phyloP scores from a whole-genome alignment of 768 basidiomycete species.

The Coprinellus aureogranulatus region DNA sequence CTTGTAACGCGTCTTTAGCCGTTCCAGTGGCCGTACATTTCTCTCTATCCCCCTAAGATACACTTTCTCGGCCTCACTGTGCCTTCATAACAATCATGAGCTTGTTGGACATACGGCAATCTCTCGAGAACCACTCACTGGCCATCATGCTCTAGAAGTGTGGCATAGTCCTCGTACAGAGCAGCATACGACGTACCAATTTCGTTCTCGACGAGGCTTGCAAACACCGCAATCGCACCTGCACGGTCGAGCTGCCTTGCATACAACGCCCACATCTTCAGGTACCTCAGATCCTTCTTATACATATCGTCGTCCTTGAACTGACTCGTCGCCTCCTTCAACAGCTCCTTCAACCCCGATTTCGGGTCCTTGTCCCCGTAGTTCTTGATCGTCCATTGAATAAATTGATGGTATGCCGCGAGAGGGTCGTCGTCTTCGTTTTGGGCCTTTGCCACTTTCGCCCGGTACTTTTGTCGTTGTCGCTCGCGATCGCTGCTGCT shows the following conservation, averaged over 20 bases:
- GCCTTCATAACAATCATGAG: slow-evolving; percentile 39
- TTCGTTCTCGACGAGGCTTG: slow-evolving; percentile 66
- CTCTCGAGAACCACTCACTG: slow-evolving; percentile 51
- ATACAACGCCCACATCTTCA: slow-evolving; percentile 89
- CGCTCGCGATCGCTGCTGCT: slow-evolving; percentile 26
- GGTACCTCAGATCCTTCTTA: slow-evolving; percentile 83
- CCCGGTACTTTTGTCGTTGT: slow-evolving; percentile 35
- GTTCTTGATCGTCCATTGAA: slow-evolving; percentile 84
- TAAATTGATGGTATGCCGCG: slow-evolving; percentile 79
- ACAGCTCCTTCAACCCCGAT: slow-evolving; percentile 74
- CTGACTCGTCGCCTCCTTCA: slow-evolving; percentile 79
- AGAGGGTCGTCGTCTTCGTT: slow-evolving; percentile 84
- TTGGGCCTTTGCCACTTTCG: slow-evolving; percentile 49
- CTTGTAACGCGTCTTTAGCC: slow-evolving; percentile 76
- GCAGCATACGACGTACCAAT: slow-evolving; percentile 76
- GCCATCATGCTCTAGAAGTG: slow-evolving; percentile 69
- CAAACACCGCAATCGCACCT: slow-evolving; percentile 67
- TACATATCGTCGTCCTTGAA: slow-evolving; percentile 85
- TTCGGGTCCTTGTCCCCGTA: slow-evolving; percentile 66
- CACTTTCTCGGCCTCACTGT: slow-evolving; percentile 73
- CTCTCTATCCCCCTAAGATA: slow-evolving; percentile 82
- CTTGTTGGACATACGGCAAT: not conserved
- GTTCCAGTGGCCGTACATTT: slow-evolving; percentile 76
- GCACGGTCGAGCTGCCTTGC: slow-evolving; percentile 75
- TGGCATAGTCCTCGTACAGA: slow-evolving; percentile 90